A percentile compares a stretch with the other conserved stretches of the same genome.
These are phyloP conservation scores for Didymella lethalis DNA, from an alignment of 2,329 filamentous ascomycete genomes.

Conservation along the genomic window DNA sequence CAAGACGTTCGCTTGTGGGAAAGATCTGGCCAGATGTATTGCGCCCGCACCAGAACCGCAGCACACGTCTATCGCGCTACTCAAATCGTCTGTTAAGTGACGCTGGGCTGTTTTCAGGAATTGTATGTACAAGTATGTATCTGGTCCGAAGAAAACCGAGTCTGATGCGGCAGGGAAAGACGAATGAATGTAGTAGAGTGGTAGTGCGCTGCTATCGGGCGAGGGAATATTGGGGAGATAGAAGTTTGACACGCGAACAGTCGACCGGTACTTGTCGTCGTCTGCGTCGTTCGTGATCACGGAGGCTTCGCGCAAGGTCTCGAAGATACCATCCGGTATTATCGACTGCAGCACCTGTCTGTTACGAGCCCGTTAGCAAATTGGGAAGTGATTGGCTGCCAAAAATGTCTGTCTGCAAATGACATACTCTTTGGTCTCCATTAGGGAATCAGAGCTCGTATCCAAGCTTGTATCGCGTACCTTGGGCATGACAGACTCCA, in stretches of 20 bases:
- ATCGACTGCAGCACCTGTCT: slow-evolving; percentile 26
- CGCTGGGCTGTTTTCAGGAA: slow-evolving; percentile 26
- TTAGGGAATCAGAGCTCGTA: neutral
- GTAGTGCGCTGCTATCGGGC: slow-evolving; percentile 1
- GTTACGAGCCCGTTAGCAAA: neutral
- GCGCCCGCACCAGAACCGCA: slow-evolving; percentile 37
- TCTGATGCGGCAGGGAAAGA: slow-evolving; percentile 33
- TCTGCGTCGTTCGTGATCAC: slow-evolving; percentile 14
- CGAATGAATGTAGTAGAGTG: slow-evolving; percentile 36
- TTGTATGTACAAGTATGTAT: slow-evolving; percentile 35
- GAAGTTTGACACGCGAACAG: slow-evolving; percentile 34
- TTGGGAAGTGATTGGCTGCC: neutral
- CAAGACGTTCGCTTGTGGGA: slow-evolving; percentile 26
- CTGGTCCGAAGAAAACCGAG: slow-evolving; percentile 36
- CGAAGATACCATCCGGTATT: slow-evolving; percentile 27
- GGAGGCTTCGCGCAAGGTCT: slow-evolving; percentile 15
- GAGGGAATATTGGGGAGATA: slow-evolving; percentile 24
- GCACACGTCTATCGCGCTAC: slow-evolving; percentile 33
- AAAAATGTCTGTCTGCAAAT: no score
- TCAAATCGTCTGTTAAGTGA: slow-evolving; percentile 20
- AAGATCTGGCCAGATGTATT: slow-evolving; percentile 34
- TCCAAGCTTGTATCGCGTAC: slow-evolving; percentile 11
- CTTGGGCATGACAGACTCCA: slow-evolving; percentile 33
- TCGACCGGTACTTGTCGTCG: slow-evolving; percentile 24
- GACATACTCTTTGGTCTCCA: neutral